These are phyloP conservation scores for Penicillium sp. DNA, from an alignment of 2,329 filamentous ascomycete species.

Conservation along the genomic window DNA sequence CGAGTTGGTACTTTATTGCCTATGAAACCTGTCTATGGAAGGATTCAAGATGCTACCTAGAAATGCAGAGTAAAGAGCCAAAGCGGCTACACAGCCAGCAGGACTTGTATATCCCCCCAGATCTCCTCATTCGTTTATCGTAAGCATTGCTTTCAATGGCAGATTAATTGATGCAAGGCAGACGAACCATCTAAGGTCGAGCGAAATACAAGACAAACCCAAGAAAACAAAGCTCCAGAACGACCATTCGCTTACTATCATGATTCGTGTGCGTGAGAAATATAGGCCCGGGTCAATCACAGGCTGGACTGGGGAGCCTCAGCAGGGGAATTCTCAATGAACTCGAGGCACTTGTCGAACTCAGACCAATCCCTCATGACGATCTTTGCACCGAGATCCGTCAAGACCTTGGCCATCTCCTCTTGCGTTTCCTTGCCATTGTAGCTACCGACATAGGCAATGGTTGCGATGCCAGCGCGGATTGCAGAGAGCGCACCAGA, in stretches of 20 bases:
- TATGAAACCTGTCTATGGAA: slow-evolving; percentile 16
- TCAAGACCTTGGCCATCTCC: slow-evolving; percentile 67
- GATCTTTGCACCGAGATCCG: slow-evolving; percentile 64
- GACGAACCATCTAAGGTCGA: background rate
- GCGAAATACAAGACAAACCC: slow-evolving; percentile 6
- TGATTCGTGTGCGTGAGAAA: slow-evolving; percentile 32
- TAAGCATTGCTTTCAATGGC: background rate
- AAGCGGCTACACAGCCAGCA: background rate
- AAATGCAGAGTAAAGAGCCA: slow-evolving; percentile 13
- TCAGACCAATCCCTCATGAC: slow-evolving; percentile 60
- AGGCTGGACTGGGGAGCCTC: slow-evolving; percentile 23
- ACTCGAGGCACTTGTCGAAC: slow-evolving; percentile 47
- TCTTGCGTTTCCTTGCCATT: slow-evolving; percentile 60
- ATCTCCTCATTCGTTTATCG: background rate
- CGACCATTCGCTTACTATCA: slow-evolving; percentile 38
- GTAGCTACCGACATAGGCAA: slow-evolving; percentile 87
- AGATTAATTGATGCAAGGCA: background rate
- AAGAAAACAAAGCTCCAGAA: slow-evolving; percentile 25
- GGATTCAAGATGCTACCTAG: slow-evolving; percentile 5
- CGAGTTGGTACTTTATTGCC: slow-evolving; percentile 16
- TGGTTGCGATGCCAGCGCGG: slow-evolving; percentile 76
- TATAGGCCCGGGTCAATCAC: slow-evolving; percentile 7
- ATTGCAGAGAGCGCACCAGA: slow-evolving; percentile 78
- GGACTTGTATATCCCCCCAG: background rate
- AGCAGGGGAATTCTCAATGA: slow-evolving; percentile 41